Conservation (phyloP, 2,329 filamentous ascomycete genomes). For the Coniochaeta hoffmannii region DNA sequence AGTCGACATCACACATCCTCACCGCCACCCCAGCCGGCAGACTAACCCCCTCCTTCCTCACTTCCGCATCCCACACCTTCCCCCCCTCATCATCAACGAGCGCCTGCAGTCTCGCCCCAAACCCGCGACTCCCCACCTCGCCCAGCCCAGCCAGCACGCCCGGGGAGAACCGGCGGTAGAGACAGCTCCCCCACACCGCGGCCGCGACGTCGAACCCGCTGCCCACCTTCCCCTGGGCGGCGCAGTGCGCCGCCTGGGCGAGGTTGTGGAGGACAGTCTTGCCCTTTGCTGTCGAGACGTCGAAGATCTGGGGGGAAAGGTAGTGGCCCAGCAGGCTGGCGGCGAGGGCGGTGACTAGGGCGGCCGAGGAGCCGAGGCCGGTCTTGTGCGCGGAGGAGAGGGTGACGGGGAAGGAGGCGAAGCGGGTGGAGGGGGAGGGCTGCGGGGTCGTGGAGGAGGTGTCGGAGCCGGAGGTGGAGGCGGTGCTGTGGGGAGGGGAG, state of each 20-base stretch:
- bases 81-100: slow-evolving; percentile 52
- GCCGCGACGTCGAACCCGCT: slow-evolving; percentile 93
- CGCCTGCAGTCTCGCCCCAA: slow-evolving; percentile 55
- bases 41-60: slow-evolving; percentile 59
- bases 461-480: neutral
- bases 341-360: slow-evolving; percentile 82
- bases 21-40: slow-evolving; percentile 69
- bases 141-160: slow-evolving; percentile 60
- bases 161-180: slow-evolving; percentile 90
- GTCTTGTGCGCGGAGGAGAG: slow-evolving; percentile 85
- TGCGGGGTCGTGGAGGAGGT: slow-evolving; percentile 7
- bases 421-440: slow-evolving; percentile 62
- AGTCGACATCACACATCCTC: slow-evolving; percentile 94
- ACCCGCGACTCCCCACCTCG: slow-evolving; percentile 58
- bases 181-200: slow-evolving; percentile 84
- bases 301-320: slow-evolving; percentile 49
- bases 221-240: slow-evolving; percentile 93
- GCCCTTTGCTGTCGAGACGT: slow-evolving; percentile 46
- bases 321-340: slow-evolving; percentile 72
- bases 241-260: slow-evolving; percentile 87
- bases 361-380: slow-evolving; percentile 88
- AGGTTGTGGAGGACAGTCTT: slow-evolving; percentile 76
- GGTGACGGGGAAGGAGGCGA: slow-evolving; percentile 70
- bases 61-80: slow-evolving; percentile 69
- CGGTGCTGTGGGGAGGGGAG: slow-evolving; percentile 19